A percentile compares a stretch with the other conserved stretches of the same genome.
These are phyloP conservation scores for Verticillium tricorpus DNA, from an alignment of 2,329 filamentous ascomycete species.

Conservation along the genomic window DNA sequence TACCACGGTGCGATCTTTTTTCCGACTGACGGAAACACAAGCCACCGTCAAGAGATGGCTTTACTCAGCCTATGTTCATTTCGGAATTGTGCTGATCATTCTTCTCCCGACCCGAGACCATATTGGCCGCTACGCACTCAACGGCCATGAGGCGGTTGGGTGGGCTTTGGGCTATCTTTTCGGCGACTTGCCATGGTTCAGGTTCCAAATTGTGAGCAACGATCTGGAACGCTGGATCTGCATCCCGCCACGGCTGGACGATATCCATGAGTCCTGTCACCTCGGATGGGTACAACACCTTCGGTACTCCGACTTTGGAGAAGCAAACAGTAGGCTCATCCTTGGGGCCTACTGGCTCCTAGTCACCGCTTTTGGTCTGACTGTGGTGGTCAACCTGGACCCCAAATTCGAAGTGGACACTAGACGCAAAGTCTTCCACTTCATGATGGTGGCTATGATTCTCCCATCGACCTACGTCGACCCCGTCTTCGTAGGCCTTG, in stretches of 20 bases:
- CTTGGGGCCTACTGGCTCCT: constrained; percentile 69
- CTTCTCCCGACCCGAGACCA: constrained; percentile 68
- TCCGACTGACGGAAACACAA: constrained; percentile 75
- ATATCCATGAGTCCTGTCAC: constrained; percentile 31
- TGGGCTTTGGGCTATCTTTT: constrained; percentile 91
- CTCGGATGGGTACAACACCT: constrained; percentile 61
- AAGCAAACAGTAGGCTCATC: constrained; percentile 76
- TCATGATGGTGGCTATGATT: constrained; percentile 97
- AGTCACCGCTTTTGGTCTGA: constrained; percentile 67
- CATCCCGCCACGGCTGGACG: constrained; percentile 48
- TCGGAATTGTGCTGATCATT: constrained; percentile 60
- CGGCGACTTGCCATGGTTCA: constrained; percentile 68
- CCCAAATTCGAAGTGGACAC: constrained; percentile 88
- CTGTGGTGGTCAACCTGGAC: constrained; percentile 70
- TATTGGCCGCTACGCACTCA: constrained; percentile 62
- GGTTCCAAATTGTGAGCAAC: constrained; percentile 64
- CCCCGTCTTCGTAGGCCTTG: constrained; percentile 75
- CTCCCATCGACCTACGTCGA: constrained; percentile 83
- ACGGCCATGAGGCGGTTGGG: constrained; percentile 75
- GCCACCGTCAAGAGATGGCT: constrained; percentile 74
- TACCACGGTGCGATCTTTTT: constrained; percentile 64
- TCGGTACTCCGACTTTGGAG: constrained; percentile 62
- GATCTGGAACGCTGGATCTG: constrained; percentile 72
- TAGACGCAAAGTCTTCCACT: constrained; percentile 93
- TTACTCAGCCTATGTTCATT: constrained; percentile 77